Evolutionary conservation across 2,329 filamentous ascomycete species (phyloP).

Genomic region (Dryadomyces quercus-mongolicae): DNA sequence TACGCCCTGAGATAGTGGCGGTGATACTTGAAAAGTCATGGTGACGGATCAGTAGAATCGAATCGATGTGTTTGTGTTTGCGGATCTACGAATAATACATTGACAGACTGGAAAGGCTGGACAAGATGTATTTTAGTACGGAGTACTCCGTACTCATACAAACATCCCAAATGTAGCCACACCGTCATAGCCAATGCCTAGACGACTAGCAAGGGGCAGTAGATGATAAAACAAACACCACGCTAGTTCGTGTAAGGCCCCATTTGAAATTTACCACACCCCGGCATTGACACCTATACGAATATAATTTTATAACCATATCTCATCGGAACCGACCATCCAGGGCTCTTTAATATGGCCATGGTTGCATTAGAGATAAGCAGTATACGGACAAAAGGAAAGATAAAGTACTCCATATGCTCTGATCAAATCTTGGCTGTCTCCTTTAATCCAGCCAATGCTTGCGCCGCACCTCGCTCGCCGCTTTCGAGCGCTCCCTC

Average conservation of each 20-base stretch:
- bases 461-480: slow-evolving; percentile 32
- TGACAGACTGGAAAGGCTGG: no score
- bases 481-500: slow-evolving; percentile 41
- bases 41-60: no score
- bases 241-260: not conserved
- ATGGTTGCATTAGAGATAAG: not conserved
- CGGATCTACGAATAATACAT: no score
- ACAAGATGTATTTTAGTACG: no score
- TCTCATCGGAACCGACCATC: not conserved
- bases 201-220: not conserved
- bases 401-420: no score
- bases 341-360: not conserved
- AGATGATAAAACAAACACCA: not conserved
- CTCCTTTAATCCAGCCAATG: slow-evolving; percentile 10
- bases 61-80: no score
- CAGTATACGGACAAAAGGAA: no score
- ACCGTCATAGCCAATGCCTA: no score
- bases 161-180: no score
- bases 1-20: slow-evolving; percentile 44
- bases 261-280: not conserved
- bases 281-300: not conserved
- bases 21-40: slow-evolving; percentile 5
- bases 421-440: not conserved
- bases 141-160: no score
- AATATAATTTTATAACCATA: not conserved